phyloP scores from a whole-genome alignment of 176 grass and related monocot genomes.

The Pharus latifolius region DNA sequence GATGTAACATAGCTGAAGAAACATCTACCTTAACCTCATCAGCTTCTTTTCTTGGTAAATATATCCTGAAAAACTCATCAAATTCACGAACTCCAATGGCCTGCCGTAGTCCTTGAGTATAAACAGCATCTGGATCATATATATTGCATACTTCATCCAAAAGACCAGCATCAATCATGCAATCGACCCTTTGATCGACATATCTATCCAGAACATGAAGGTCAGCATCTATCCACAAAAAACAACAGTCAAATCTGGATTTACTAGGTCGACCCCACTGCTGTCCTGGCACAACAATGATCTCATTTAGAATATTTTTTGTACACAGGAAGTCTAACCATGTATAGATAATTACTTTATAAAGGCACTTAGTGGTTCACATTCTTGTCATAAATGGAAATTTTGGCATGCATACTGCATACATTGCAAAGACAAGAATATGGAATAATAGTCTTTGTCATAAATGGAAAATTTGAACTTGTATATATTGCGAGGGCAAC shows the following conservation, averaged over 20 bases:
- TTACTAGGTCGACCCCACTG: constrained; percentile 56
- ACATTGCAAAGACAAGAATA: too few species aligned
- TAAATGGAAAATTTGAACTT: too few species aligned
- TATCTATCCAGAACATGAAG: constrained; percentile 64
- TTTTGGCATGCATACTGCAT: neutral
- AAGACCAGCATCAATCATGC: constrained; percentile 70
- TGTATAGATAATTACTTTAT: neutral
- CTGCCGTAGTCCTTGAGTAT: constrained; percentile 67
- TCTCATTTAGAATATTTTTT: constrained; percentile 6
- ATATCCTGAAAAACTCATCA: constrained; percentile 57
- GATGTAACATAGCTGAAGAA: constrained; percentile 6
- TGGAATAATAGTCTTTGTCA: too few species aligned
- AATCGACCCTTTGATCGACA: constrained; percentile 64
- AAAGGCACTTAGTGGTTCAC: neutral
- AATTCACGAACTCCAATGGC: constrained; percentile 95
- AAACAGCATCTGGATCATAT: constrained; percentile 56
- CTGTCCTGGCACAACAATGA: constrained; percentile 49
- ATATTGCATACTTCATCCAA: constrained; percentile 65
- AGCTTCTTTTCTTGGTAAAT: constrained; percentile 27
- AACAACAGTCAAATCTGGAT: constrained; percentile 79
- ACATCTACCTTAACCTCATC: neutral
- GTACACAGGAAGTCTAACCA: neutral
- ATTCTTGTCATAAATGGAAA: neutral
- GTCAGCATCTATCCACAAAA: constrained; percentile 86
- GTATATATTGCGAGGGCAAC: too few species aligned